phyloP scores from a whole-genome alignment of 352 stramenopile species.

The Globisporangium lucens region DNA sequence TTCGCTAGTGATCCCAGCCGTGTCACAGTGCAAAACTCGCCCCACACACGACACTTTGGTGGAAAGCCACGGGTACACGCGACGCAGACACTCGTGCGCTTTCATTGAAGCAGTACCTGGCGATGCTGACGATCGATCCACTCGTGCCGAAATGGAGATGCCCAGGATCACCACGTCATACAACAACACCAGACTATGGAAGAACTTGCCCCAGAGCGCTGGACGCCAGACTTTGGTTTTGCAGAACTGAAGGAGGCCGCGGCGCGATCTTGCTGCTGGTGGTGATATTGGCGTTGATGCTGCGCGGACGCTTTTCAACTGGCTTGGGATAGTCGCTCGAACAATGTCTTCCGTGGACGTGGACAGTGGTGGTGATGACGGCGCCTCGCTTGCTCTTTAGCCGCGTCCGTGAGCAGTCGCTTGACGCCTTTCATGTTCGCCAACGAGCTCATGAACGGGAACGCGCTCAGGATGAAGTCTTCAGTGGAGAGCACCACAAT shows the following conservation, averaged over 20 bases:
- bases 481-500: neutral
- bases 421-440: neutral
- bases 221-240: neutral
- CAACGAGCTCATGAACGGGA: conserved; percentile 2
- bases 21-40: conserved; percentile 3
- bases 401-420: neutral
- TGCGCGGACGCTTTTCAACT: neutral
- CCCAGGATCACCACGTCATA: conserved; percentile 5
- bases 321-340: neutral
- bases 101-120: neutral
- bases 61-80: conserved; percentile 9
- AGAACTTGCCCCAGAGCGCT: neutral
- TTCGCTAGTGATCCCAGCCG: neutral
- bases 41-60: conserved; percentile 10
- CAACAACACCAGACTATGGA: neutral
- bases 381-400: neutral
- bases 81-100: conserved; percentile 4
- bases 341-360: neutral
- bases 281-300: neutral
- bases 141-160: neutral
- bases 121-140: neutral
- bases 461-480: neutral
- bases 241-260: neutral
- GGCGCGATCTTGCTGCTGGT: neutral
- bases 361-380: no score